Evolutionary conservation across 805 yeast genomes (phyloP), one percentile per base, ranked within the genome.

Genomic region (Suhomyces canberraensis): DNA sequence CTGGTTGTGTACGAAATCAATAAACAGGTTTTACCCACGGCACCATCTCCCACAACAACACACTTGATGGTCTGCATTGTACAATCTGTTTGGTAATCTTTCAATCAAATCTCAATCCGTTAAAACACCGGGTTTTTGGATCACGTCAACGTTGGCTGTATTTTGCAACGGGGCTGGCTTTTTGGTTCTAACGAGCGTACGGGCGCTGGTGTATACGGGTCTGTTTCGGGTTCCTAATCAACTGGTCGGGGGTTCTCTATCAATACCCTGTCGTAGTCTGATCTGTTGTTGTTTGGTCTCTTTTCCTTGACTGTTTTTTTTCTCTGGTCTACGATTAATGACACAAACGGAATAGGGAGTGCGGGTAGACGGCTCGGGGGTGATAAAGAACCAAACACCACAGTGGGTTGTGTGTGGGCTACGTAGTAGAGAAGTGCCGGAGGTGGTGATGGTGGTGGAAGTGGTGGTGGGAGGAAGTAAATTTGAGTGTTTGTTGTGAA

Each of bases 11-110:
- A 91, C 46, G 97, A 90, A 57, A 91, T 91, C 51, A 93, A 76
- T 46, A 93, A 78, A 70, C 98, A 91, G 14, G 98, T 91, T 42
- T 89, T 91, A 53, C 98, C 98, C 46, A 93, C 98, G 51, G 98
- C 98, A 86, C 98, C 98, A 69, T 93, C 98, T 48, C 98, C 98
- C 39, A 93, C 98, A 48, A 91, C 97, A 48, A 93, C 98, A 75
- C 98, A 93, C 69, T 91, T 91, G 63, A 85, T 75, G 41, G 81
- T 72, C 58, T 73, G 76, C 78, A 75, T 74, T 30, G 15, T 36
- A 9, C 8, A 20, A 20, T 20, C 8, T 20, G 9, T n/a, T n/a
- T n/a, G n/a, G n/a, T n/a, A n/a, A n/a, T n/a, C n/a, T n/a, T n/a
- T n/a, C n/a, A n/a, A n/a, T n/a, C n/a, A n/a, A n/a, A n/a, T n/a